These are phyloP conservation scores for Dipodascus geniculatus DNA, from an alignment of 805 yeast genomes.

Conservation along the genomic window DNA sequence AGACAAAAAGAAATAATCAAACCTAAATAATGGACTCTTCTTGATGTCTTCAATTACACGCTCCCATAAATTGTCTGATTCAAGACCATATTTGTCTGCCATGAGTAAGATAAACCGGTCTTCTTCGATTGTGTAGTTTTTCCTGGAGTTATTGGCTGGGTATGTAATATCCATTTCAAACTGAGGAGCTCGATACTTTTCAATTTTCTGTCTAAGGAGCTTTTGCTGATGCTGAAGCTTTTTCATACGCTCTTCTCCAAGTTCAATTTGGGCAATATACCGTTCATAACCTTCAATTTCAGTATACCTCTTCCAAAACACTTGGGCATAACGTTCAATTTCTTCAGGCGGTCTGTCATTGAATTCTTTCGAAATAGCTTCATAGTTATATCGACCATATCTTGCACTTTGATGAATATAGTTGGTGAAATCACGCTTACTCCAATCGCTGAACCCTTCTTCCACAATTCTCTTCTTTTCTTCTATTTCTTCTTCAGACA, in stretches of 20 bases:
- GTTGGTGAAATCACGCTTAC: conserved; percentile 76
- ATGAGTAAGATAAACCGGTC: conserved; percentile 77
- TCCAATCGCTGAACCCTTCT: conserved; percentile 72
- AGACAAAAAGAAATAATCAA: conserved; percentile 77
- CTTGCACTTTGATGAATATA: conserved; percentile 63
- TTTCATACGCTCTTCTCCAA: conserved; percentile 71
- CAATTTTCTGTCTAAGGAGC: conserved; percentile 61
- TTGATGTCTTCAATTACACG: conserved; percentile 59
- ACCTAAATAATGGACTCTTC: conserved; percentile 61
- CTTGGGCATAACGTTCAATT: conserved; percentile 60
- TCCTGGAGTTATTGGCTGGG: conserved; percentile 62
- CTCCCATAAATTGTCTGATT: conserved; percentile 65
- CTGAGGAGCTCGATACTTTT: conserved; percentile 60
- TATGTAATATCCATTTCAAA: conserved; percentile 57
- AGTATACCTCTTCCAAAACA: conserved; percentile 66
- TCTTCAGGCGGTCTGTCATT: conserved; percentile 65
- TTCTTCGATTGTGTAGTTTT: conserved; percentile 73
- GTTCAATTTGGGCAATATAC: conserved; percentile 67
- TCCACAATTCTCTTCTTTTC: conserved; percentile 43
- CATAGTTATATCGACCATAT: conserved; percentile 65
- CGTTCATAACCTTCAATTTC: conserved; percentile 87
- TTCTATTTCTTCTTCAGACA: conserved; percentile 69
- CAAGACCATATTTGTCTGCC: conserved; percentile 68
- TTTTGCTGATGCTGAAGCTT: conserved; percentile 62
- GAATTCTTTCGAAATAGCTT: conserved; percentile 61